phyloP scores from a whole-genome alignment of 2,329 filamentous ascomycete genomes.

The Claviceps pusilla region DNA sequence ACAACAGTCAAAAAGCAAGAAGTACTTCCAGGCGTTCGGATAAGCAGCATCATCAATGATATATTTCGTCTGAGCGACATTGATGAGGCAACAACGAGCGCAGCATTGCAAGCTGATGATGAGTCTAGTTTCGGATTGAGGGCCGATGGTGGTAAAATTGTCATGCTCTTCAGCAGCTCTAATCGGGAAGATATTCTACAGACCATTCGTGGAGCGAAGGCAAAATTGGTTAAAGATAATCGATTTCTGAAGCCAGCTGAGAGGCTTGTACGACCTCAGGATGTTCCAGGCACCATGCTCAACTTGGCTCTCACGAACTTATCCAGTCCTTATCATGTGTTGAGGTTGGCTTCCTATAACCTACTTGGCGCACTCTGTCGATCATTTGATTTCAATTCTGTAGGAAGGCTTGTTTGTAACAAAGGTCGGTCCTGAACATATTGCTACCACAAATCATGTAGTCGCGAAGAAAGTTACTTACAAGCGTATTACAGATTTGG shows the following conservation, averaged over 20 bases:
- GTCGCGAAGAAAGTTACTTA: not conserved
- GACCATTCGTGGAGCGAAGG: conserved; percentile 46
- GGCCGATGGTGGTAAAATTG: conserved; percentile 53
- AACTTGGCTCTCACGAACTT: conserved; percentile 55
- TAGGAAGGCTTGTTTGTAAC: conserved; percentile 45
- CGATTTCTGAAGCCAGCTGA: conserved; percentile 47
- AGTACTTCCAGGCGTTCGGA: conserved; percentile 44
- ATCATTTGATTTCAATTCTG: conserved; percentile 51
- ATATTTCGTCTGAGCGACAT: conserved; percentile 54
- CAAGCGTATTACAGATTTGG: conserved; percentile 32
- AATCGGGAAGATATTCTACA: conserved; percentile 49
- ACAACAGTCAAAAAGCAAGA: conserved; percentile 56
- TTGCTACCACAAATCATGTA: too few species aligned
- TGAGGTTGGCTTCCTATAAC: conserved; percentile 53
- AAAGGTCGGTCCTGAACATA: conserved; percentile 31
- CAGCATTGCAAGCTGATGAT: conserved; percentile 46
- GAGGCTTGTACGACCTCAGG: conserved; percentile 51
- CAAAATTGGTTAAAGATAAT: conserved; percentile 49
- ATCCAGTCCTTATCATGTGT: conserved; percentile 42
- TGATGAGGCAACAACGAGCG: conserved; percentile 44
- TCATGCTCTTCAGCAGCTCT: conserved; percentile 57
- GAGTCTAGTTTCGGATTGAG: conserved; percentile 52
- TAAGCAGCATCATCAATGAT: conserved; percentile 52
- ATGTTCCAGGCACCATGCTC: conserved; percentile 53
- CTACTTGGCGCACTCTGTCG: conserved; percentile 50